Conservation (phyloP, 2,329 filamentous ascomycete species). For the Curvularia eragrostidis region DNA sequence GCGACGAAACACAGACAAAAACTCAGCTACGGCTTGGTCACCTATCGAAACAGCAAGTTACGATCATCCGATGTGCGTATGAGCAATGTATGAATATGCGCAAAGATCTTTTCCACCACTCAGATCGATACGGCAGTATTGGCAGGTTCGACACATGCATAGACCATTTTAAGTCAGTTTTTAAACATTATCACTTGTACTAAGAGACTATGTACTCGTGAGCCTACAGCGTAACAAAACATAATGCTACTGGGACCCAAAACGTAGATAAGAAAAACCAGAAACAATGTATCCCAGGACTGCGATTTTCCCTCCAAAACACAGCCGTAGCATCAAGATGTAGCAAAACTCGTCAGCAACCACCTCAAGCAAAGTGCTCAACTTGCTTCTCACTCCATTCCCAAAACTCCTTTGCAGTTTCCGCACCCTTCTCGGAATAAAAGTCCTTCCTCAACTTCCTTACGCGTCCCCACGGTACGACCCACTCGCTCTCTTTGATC, state of each 20-base stretch:
- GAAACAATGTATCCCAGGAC: neutral
- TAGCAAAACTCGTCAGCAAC: neutral
- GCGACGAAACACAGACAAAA: neutral
- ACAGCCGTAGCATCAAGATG: neutral
- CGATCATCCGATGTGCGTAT: too few relatives aligned
- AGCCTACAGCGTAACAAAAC: too few relatives aligned
- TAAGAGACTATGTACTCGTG: too few relatives aligned
- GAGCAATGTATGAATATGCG: too few relatives aligned
- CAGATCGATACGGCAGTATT: too few relatives aligned
- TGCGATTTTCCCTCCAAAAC: neutral
- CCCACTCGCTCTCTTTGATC: slow-evolving; percentile 43
- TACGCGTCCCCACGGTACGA: slow-evolving; percentile 58
- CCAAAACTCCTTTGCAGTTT: slow-evolving; percentile 53
- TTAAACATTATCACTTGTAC: too few relatives aligned
- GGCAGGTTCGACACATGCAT: too few relatives aligned
- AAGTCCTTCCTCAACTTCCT: slow-evolving; percentile 29
- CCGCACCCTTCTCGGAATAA: slow-evolving; percentile 35
- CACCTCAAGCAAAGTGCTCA: slow-evolving; percentile 19
- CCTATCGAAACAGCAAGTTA: too few relatives aligned
- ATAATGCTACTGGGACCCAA: too few relatives aligned
- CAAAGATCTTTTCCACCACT: too few relatives aligned
- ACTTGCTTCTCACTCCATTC: slow-evolving; percentile 53
- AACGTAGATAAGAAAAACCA: too few relatives aligned
- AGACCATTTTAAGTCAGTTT: too few relatives aligned
- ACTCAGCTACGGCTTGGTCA: neutral